Evolutionary conservation across 2,329 filamentous ascomycete genomes (phyloP).

Genomic region (Colletotrichum abscissum): DNA sequence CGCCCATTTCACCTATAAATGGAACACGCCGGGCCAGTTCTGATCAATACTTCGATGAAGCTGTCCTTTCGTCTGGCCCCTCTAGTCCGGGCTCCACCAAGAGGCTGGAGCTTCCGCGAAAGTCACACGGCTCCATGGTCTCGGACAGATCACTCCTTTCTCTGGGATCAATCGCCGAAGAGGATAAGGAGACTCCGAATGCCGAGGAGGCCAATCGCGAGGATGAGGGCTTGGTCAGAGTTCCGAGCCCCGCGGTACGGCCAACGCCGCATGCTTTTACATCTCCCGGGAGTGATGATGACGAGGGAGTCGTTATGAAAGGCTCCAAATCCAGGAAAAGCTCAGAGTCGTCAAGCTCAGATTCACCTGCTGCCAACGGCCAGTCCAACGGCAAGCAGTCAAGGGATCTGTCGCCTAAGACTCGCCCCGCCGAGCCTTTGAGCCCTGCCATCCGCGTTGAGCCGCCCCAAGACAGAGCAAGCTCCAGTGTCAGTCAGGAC

Average conservation of each 20-base stretch:
- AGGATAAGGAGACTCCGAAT: conserved; percentile 36
- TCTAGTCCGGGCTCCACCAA: conserved; percentile 47
- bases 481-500: conserved; percentile 2
- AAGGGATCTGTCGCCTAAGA: conserved; percentile 6
- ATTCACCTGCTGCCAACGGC: conserved; percentile 7
- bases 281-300: conserved; percentile 49
- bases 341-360: neutral
- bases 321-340: conserved; percentile 33
- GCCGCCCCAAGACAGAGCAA: conserved; percentile 20
- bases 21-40: conserved; percentile 47
- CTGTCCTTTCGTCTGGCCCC: conserved; percentile 46
- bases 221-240: conserved; percentile 32
- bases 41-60: conserved; percentile 50
- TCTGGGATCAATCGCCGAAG: conserved; percentile 58
- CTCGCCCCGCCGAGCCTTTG: neutral
- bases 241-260: conserved; percentile 44
- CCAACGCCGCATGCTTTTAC: conserved; percentile 37
- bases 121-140: conserved; percentile 38
- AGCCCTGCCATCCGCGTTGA: conserved; percentile 22
- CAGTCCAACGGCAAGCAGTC: conserved; percentile 23
- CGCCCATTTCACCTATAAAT: conserved; percentile 49
- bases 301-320: conserved; percentile 53
- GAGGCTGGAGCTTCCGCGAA: conserved; percentile 43
- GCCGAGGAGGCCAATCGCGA: conserved; percentile 32
- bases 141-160: conserved; percentile 53